Percentiles rank a stretch among this genome's conserved stretches.
These are phyloP conservation scores for Candida ascalaphidarum DNA, from an alignment of 805 yeast genomes.

Conservation along the genomic window DNA sequence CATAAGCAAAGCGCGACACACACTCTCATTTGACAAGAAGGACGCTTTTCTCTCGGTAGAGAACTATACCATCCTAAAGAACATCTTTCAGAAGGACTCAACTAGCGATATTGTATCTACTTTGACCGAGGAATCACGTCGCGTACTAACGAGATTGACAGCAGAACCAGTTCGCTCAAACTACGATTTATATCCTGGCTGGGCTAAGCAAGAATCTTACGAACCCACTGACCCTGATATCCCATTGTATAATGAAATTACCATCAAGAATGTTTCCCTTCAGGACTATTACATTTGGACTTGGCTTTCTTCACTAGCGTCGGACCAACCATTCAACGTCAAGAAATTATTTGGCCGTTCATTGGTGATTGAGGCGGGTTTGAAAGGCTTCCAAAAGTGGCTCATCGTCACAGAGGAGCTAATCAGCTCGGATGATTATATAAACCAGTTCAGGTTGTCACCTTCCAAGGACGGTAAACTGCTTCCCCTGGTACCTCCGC, in stretches of 20 bases:
- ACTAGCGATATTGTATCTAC: slow-evolving; percentile 49
- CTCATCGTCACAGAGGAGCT: slow-evolving; percentile 64
- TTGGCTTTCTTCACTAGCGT: slow-evolving; percentile 72
- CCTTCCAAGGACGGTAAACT: slow-evolving; percentile 12
- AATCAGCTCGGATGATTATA: slow-evolving; percentile 28
- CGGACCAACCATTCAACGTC: slow-evolving; percentile 59
- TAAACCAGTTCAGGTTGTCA: slow-evolving; percentile 12
- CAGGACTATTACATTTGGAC: slow-evolving; percentile 91
- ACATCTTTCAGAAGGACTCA: slow-evolving; percentile 53
- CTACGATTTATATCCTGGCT: slow-evolving; percentile 32
- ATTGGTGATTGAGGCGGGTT: slow-evolving; percentile 71
- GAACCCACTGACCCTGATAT: slow-evolving; percentile 15
- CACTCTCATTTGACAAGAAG: slow-evolving; percentile 62
- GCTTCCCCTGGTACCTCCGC: slow-evolving; percentile 9
- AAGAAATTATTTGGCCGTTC: slow-evolving; percentile 75
- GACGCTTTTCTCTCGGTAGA: slow-evolving; percentile 66
- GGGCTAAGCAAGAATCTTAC: slow-evolving; percentile 17
- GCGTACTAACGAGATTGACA: slow-evolving; percentile 38
- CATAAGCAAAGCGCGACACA: slow-evolving; percentile 37
- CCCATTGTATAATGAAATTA: slow-evolving; percentile 29
- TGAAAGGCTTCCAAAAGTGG: slow-evolving; percentile 76
- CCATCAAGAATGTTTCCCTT: slow-evolving; percentile 53
- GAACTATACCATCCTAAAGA: slow-evolving; percentile 67
- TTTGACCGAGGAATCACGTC: slow-evolving; percentile 64
- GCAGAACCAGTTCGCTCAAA: slow-evolving; percentile 27